Evolutionary conservation across 805 yeast genomes (phyloP).

Genomic region (Blastobotrys peoriensis): DNA sequence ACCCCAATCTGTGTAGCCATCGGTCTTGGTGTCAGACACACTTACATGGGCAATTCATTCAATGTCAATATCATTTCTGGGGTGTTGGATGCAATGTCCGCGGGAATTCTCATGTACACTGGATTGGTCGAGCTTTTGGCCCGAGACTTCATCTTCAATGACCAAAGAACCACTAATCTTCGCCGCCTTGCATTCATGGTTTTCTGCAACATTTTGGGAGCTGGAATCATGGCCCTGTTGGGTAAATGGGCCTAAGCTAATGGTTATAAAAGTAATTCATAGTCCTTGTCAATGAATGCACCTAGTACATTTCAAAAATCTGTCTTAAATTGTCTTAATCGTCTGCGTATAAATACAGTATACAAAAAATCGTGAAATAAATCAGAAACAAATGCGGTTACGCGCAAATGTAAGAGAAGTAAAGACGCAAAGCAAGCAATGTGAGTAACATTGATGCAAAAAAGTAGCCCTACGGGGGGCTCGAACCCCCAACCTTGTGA

Average conservation of each 20-base stretch:
- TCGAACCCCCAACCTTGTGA: slow-evolving; percentile 28
- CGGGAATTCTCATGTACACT: slow-evolving; percentile 67
- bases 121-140: slow-evolving; percentile 73
- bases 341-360: too few species aligned
- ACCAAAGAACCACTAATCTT: slow-evolving; percentile 35
- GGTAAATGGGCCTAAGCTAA: slow-evolving; percentile 71
- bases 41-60: slow-evolving; percentile 50
- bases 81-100: slow-evolving; percentile 60
- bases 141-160: slow-evolving; percentile 56
- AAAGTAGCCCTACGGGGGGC: slow-evolving; percentile 27
- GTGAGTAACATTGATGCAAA: too few species aligned
- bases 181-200: slow-evolving; percentile 38
- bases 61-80: slow-evolving; percentile 55
- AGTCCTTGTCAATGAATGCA: too few species aligned
- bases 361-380: too few species aligned
- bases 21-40: slow-evolving; percentile 61
- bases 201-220: slow-evolving; percentile 45
- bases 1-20: slow-evolving; percentile 71
- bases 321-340: too few species aligned
- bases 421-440: too few species aligned
- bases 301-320: too few species aligned
- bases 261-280: too few species aligned
- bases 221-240: slow-evolving; percentile 65
- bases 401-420: too few species aligned
- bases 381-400: too few species aligned